phyloP scores from a whole-genome alignment of 2,329 filamentous ascomycete genomes.

The Alternaria panax region DNA sequence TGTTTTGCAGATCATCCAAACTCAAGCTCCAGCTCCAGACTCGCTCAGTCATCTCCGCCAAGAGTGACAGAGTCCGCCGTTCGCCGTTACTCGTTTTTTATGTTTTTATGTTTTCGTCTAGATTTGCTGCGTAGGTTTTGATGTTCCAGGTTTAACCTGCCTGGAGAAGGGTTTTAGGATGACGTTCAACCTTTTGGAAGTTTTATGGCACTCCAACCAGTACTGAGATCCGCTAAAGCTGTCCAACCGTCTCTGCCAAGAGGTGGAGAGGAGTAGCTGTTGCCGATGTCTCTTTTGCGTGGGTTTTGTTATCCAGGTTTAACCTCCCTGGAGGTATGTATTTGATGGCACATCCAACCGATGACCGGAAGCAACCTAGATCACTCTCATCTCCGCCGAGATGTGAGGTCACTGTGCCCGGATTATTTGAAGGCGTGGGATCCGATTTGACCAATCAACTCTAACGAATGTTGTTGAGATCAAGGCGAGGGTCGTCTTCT shows the following conservation, averaged over 20 bases:
- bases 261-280: background rate
- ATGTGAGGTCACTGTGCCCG: background rate
- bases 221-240: background rate
- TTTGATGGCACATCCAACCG: background rate
- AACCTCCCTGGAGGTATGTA: background rate
- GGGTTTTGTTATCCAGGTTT: background rate
- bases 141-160: constrained; percentile 4
- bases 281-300: background rate
- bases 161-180: constrained; percentile 2
- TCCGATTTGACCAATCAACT: background rate
- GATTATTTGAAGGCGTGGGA: background rate
- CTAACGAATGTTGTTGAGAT: background rate
- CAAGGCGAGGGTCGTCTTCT: background rate
- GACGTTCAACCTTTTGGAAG: background rate
- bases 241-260: background rate
- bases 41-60: background rate
- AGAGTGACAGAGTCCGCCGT: too few species aligned
- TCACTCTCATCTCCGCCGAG: background rate
- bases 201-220: background rate
- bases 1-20: constrained; percentile 2
- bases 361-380: background rate
- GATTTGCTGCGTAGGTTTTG: constrained; percentile 1
- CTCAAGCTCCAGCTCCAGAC: background rate
- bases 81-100: background rate
- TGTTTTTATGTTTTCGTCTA: constrained; percentile 1